Conservation (phyloP, 179 eudicot genomes). For the Spinacia oleracea region DNA sequence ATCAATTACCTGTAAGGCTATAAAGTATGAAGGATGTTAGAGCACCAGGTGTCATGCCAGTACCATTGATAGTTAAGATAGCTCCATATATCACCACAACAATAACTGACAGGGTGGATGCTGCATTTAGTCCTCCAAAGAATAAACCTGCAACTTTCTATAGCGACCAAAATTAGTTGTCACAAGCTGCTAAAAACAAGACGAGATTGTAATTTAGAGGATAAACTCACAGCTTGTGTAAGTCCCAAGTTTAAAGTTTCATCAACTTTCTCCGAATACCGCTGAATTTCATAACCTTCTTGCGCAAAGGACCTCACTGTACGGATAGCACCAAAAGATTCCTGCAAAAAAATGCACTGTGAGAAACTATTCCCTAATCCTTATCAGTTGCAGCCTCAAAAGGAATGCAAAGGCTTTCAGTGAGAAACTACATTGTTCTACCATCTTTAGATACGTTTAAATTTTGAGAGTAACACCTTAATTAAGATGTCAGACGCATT, state of each 20-base stretch:
- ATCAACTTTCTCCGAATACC: slow-evolving; percentile 83
- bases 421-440: slow-evolving; percentile 1
- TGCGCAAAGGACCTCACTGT: slow-evolving; percentile 91
- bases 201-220: not conserved
- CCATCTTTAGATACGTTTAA: not conserved
- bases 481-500: too few species aligned
- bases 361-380: not conserved
- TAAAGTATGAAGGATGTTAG: slow-evolving; percentile 89
- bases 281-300: slow-evolving; percentile 58
- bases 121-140: slow-evolving; percentile 80
- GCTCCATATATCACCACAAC: slow-evolving; percentile 90
- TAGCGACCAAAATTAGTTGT: slow-evolving; percentile 22
- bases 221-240: slow-evolving; percentile 72
- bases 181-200: slow-evolving; percentile 3
- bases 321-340: slow-evolving; percentile 85
- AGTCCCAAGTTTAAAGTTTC: slow-evolving; percentile 77
- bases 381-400: not conserved
- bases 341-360: slow-evolving; percentile 38
- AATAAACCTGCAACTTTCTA: slow-evolving; percentile 77
- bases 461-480: too few species aligned
- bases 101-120: slow-evolving; percentile 80
- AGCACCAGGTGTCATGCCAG: slow-evolving; percentile 73
- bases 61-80: slow-evolving; percentile 61
- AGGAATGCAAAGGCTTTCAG: not conserved
- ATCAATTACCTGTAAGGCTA: slow-evolving; percentile 72